Base-by-base conservation (phyloP, 2,329 filamentous ascomycete species). In the Pseudodiploospora longispora region DNA sequence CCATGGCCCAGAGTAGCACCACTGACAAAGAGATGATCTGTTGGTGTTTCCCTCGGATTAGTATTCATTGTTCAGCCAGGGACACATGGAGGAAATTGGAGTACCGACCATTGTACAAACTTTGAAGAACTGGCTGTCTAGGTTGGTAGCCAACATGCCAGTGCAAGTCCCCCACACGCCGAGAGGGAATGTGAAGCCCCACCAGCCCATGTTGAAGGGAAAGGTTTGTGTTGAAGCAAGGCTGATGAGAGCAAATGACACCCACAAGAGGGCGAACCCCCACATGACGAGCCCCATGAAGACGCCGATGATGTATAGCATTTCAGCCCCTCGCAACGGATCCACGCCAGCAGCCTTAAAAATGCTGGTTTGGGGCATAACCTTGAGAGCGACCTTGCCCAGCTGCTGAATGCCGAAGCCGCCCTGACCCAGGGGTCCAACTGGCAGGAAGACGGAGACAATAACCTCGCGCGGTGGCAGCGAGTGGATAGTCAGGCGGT, bases 401-500 rank as follows among this genome's bases (percentile, higher is more conserved):
- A 71, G 62, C 50, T 75, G 69, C 59, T 75, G 68, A 35, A 73
- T 71, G 40, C 68, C 74, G 55, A 76, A 86, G 2, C 78, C 80
- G 10, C 81, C 82, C 58, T 83, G 79, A 0, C 82, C 82, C 1
- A 85, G 62, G 0, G 82, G 81, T 0, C 83, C 81, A 0, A 86
- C 67, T 1, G 83, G 82, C 0, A 87, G 63, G 51, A 86, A 83
- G 6, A 79, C 75, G 2, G 76, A 82, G 7, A 85, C 80, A 36
- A 86, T 80, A 44, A 80, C 76, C 55, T 85, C 83, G 40, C 75
- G 70, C 1, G 80, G 75, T 0, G 82, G 82, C 10, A 86, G 69
- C 34, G 80, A 78, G 60, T 86, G 76, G 3, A 86, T 59, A 4
- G 77, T 79, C 7, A 87, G 68, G 8, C 83, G 78, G 47, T 83